Evolutionary conservation across 352 stramenopile species (phyloP).

Genomic region (Phytophthora cactorum): DNA sequence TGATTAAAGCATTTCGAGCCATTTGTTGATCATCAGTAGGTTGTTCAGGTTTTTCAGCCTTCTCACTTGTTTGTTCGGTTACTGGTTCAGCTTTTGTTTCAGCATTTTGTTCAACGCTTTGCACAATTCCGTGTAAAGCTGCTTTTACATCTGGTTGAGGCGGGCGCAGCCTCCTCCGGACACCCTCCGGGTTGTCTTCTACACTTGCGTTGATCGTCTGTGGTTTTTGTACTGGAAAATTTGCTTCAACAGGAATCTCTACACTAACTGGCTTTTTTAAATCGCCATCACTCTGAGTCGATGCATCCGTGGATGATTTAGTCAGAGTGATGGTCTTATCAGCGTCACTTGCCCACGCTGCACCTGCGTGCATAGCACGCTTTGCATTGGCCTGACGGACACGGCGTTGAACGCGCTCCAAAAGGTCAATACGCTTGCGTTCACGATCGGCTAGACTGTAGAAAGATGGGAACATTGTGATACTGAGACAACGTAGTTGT

Average conservation of each 20-base stretch:
- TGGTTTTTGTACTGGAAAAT: too few species aligned
- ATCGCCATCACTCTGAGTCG: too few species aligned
- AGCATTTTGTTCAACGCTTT: too few species aligned
- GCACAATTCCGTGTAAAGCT: too few species aligned
- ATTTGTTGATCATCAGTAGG: background rate
- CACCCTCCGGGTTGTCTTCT: too few species aligned
- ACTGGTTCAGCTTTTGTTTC: too few species aligned
- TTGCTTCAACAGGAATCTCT: too few species aligned
- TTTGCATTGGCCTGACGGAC: background rate
- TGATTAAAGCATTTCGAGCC: background rate
- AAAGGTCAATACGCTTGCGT: background rate
- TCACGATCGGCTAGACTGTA: background rate
- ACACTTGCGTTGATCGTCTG: too few species aligned
- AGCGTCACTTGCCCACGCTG: background rate
- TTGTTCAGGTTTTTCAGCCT: background rate
- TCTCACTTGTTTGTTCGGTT: background rate
- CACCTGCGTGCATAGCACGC: background rate
- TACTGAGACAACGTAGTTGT: too few species aligned
- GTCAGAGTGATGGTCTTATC: background rate
- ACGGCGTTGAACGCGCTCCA: background rate
- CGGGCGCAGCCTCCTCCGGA: too few species aligned
- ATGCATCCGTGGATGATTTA: background rate
- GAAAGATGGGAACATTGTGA: background rate
- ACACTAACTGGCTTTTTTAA: too few species aligned
- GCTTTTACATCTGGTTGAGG: too few species aligned